Evolutionary conservation across 2,329 filamentous ascomycete genomes (phyloP), one percentile per base, ranked within the genome.

Genomic region (Aspergillus arachidicola): DNA sequence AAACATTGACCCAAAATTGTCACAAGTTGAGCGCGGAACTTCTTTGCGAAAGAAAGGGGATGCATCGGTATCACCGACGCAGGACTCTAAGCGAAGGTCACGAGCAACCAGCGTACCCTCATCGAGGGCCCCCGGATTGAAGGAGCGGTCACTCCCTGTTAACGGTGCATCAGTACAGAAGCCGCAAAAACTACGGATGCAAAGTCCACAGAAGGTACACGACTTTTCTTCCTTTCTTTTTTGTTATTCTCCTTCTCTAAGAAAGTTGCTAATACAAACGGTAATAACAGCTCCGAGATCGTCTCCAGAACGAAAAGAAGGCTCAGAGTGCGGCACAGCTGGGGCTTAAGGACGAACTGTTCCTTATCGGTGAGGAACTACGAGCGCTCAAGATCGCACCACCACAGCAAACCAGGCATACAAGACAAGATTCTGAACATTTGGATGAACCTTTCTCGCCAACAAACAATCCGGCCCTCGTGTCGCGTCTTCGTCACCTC

Each of bases 291-390:
- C 80, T 89, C 50, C 91, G 94, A 21, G 94, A 97, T 79, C 89
- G 94, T 38, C 84, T 97, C 0, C 90, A 94, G 71, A 89, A 87
- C 55, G 93, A 97, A 75, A 93, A 93, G 77, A 88, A 86, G 60
- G 86, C 89, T 0, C 87, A 94, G 19, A 87, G 88, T 6, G 87
- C 89, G 10, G 88, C 89, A 0, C 91, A 94, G 65, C 83, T 85
- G 3, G 85, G 85, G 4, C 79, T 97, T 16, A 87, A 90, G 75
- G 86, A 87, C 5, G 94, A 97, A 74, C 82, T 97, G 10, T 87
- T 87, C 57, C 90, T 90, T 67, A 94, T 97, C 70, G 87, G 91
- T 1, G 88, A 92, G 62, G 93, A 97, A 75, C 87, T 97, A 80
- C 88, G 88, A 48, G 74, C 74, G 32, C 70, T 81, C 64, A 77